Base-by-base conservation (phyloP, 306 rosid genomes). In the Quercus rubra region DNA sequence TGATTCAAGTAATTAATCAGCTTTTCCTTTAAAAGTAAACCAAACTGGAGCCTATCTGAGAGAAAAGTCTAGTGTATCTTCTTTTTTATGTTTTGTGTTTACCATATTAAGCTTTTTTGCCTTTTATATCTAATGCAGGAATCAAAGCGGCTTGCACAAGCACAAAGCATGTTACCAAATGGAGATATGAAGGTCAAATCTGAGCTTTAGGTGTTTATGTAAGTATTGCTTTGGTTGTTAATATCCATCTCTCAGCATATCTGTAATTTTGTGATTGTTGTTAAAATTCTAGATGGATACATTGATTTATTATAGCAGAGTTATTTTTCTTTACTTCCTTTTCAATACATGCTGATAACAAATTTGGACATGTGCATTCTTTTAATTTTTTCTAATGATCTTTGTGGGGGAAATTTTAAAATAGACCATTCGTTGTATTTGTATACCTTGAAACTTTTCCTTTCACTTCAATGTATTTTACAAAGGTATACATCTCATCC, bases 111-210 rank as follows among this genome's bases (percentile, higher is more conserved):
- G 71, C 7, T 14, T 69, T 74, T 59, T 79, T 55, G 28, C 33
- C 79, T 77, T 30, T 77, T 83, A 55, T 59, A 58, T 69, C 21
- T 63, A 35, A 54, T 88, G 83, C 90, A 94, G 98, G 97, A 94
- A 82, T 62, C 81, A 76, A 92, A 94, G 84, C 91, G 93, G 74
- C 85, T 85, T 56, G 93, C 92, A 31, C 97, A 91, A 77, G 87
- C 92, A 58, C 98, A 91, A 71, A 91, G 83, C 81, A 82, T 52
- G 73, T 81, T 92, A 21, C 91, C 97, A 35, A 92, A 94, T 83
- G 98, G 98, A 76, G 97, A 94, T 80, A 78, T 84, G 85, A 92
- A 93, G 87, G 92, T 91, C 72, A 87, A 92, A 80, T 54, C 83
- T 5, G 97, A 94, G 87, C 86, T 83, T 73, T 94, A 78, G 86